Base-by-base conservation (phyloP, 2,329 filamentous ascomycete genomes). In the Fusarium sp. region DNA sequence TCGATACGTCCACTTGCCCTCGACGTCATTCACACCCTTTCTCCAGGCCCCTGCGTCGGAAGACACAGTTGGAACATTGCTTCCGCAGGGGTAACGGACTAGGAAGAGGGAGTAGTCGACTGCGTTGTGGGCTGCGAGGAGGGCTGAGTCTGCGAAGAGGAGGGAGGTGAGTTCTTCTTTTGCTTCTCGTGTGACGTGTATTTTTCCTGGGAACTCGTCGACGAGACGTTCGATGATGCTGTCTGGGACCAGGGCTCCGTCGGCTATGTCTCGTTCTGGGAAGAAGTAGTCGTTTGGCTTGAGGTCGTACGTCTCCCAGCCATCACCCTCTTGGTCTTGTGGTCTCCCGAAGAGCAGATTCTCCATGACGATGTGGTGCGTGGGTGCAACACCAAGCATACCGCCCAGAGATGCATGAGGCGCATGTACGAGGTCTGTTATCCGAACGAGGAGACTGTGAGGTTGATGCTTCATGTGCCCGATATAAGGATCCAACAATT, bases 81-180 rank as follows among this genome's bases (percentile, higher is more conserved):
- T 73, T 2, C 60, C 61, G 0, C 52, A 35, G 0, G 81, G 81
- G 22, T 77, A 80, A 0, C 92, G 87, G 1, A 94, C 89, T 0
- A 94, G 82, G 76, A 94, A 94, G 3, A 94, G 86, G 0, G 92
- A 94, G 81, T 94, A 95, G 79, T 94, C 93, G 1, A 94, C 91
- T 0, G 91, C 91, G 71, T 93, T 93, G 68, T 87, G 83, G 7
- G 87, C 83, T 3, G 89, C 86, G 0, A 94, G 84, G 2, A 94
- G 85, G 47, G 86, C 83, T 0, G 92, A 93, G 79, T 94, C 93
- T 4, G 84, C 83, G 29, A 89, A 85, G 5, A 94, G 81, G 2
- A 87, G 84, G 0, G 82, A 79, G 52, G 89, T 84, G 34, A 94
- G 86, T 2, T 86, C 84, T 7, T 89, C 85, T 10, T 89, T 90